A percentile compares a stretch with the other conserved stretches of the same genome.
phyloP scores from a whole-genome alignment of 306 rosid species.

The Glycine tomentella region DNA sequence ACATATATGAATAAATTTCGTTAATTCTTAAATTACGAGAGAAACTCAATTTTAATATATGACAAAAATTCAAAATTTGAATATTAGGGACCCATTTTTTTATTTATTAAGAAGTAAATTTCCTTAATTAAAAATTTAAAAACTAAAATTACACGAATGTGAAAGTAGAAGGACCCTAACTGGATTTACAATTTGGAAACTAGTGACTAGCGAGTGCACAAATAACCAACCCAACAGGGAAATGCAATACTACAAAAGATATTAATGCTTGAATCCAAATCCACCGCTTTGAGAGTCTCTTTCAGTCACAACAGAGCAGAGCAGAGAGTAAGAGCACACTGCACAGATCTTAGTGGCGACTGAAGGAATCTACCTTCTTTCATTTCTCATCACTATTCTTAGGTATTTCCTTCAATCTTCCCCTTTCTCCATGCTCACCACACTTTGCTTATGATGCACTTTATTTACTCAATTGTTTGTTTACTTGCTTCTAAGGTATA shows the following conservation, averaged over 20 bases:
- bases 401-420: constrained; percentile 38
- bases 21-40: too few species aligned
- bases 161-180: too few species aligned
- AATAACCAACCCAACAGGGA: not conserved
- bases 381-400: constrained; percentile 26
- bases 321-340: not conserved
- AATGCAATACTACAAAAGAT: not conserved
- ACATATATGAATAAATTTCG: too few species aligned
- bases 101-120: too few species aligned
- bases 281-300: constrained; percentile 30
- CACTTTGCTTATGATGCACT: constrained; percentile 33
- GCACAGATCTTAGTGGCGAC: constrained; percentile 50
- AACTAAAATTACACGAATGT: too few species aligned
- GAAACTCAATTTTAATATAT: too few species aligned
- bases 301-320: constrained; percentile 14
- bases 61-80: too few species aligned
- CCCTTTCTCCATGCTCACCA: too few species aligned
- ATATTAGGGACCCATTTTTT: too few species aligned
- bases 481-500: not conserved
- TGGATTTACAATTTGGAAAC: too few species aligned
- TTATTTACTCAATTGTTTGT: not conserved
- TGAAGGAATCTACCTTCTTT: constrained; percentile 44
- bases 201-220: too few species aligned
- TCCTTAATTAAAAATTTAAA: too few species aligned
- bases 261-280: constrained; percentile 15